A percentile compares a stretch with the other conserved stretches of the same genome.
Conservation (phyloP, 1,284 basidiomycete species). For the Xerocomus minutiporus region DNA sequence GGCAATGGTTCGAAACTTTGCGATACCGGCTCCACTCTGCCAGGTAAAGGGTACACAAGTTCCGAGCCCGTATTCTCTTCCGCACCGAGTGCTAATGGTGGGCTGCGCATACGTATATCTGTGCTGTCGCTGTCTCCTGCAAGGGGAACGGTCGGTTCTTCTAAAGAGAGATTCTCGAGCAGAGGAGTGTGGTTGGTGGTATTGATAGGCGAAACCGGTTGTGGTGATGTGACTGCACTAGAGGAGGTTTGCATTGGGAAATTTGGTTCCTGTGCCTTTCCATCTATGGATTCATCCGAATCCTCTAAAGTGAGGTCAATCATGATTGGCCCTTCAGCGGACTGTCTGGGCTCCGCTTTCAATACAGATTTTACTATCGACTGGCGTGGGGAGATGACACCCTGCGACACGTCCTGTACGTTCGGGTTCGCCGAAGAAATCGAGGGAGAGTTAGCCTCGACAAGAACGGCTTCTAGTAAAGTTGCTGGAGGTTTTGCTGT, state of each 20-base stretch:
- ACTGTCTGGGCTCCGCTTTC: conserved; percentile 2
- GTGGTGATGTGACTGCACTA: conserved; percentile 7
- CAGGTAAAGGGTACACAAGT: conserved; percentile 4
- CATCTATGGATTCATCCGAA: conserved; percentile 21
- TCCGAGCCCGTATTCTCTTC: conserved; percentile 14
- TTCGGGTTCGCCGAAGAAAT: neutral
- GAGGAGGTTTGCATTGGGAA: conserved; percentile 7
- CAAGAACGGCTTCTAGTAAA: neutral
- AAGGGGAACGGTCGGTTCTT: conserved; percentile 13
- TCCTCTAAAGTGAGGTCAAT: conserved; percentile 30
- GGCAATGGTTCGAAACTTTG: conserved; percentile 8
- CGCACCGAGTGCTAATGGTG: conserved; percentile 3
- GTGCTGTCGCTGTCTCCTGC: conserved; percentile 1
- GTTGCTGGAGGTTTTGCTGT: neutral
- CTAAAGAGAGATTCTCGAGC: conserved; percentile 22
- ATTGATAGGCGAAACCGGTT: conserved; percentile 3
- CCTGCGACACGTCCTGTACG: conserved; percentile 2
- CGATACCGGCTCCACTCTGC: conserved; percentile 1
- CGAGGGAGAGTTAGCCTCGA: neutral
- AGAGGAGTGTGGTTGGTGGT: conserved; percentile 19
- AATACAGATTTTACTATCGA: neutral
- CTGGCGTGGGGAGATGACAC: neutral
- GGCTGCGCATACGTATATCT: conserved; percentile 25
- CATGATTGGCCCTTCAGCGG: conserved; percentile 19
- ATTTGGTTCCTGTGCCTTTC: conserved; percentile 6